These are phyloP conservation scores for Candida sanyaensis DNA, from an alignment of 1,139 yeast species.

Conservation along the genomic window DNA sequence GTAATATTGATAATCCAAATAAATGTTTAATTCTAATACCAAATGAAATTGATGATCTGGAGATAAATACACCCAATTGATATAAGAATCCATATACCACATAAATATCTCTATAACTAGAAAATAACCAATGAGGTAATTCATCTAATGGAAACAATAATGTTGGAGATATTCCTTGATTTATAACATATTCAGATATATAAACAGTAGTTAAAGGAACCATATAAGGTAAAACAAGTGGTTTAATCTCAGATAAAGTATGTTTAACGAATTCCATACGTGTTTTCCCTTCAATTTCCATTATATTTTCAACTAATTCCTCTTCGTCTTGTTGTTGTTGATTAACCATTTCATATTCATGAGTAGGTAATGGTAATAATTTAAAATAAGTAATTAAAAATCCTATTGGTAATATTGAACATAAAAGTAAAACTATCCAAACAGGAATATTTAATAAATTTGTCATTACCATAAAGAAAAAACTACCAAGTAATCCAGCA, in stretches of 20 bases:
- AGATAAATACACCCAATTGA: conserved; percentile 89
- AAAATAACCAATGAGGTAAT: conserved; percentile 61
- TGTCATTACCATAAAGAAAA: conserved; percentile 42
- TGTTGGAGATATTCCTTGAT: conserved; percentile 91
- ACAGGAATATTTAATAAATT: conserved; percentile 34
- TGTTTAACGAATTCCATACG: conserved; percentile 14
- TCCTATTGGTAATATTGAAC: conserved; percentile 39
- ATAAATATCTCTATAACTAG: conserved; percentile 77
- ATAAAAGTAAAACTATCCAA: conserved; percentile 31
- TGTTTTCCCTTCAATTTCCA: not conserved
- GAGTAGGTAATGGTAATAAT: conserved; percentile 26
- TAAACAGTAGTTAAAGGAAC: conserved; percentile 82
- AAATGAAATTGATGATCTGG: conserved; percentile 77
- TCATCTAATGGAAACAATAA: conserved; percentile 70
- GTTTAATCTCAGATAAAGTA: conserved; percentile 48
- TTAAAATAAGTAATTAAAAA: conserved; percentile 30
- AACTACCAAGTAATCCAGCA: conserved; percentile 86
- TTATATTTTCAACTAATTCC: not conserved
- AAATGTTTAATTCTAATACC: conserved; percentile 59
- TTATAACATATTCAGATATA: conserved; percentile 82
- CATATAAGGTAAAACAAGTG: conserved; percentile 71
- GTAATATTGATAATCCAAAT: conserved; percentile 66
- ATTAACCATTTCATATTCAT: conserved; percentile 9
- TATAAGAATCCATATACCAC: conserved; percentile 92
- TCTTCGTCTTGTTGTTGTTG: no score